Conservation (phyloP, 768 basidiomycete genomes). For the Tubosaeta brunneosetosa region DNA sequence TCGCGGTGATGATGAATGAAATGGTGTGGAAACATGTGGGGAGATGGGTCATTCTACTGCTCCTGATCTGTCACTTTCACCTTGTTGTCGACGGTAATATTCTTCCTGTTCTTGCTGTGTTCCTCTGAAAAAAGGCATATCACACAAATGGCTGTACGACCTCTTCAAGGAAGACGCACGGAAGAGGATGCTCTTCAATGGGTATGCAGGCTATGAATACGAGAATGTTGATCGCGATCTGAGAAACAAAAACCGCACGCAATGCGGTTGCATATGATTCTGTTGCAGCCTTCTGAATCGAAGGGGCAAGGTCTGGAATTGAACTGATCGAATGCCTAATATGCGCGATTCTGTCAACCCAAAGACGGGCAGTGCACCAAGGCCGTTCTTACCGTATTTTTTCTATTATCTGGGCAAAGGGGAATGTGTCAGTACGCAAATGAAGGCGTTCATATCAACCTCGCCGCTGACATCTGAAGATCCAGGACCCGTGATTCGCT, state of each 20-base stretch:
- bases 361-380: constrained; percentile 13
- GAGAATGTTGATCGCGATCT: constrained; percentile 61
- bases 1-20: constrained; percentile 11
- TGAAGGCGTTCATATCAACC: constrained; percentile 23
- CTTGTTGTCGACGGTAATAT: constrained; percentile 43
- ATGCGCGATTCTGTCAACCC: constrained; percentile 9
- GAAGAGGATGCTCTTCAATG: constrained; percentile 69
- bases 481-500: constrained; percentile 71
- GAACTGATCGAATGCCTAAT: constrained; percentile 65
- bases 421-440: constrained; percentile 15
- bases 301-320: constrained; percentile 60
- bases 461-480: constrained; percentile 58
- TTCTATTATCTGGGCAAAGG: constrained; percentile 58
- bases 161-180: constrained; percentile 26
- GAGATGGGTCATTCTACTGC: constrained; percentile 12
- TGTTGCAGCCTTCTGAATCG: constrained; percentile 55
- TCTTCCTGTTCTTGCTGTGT: constrained; percentile 60
- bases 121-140: constrained; percentile 39
- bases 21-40: constrained; percentile 9
- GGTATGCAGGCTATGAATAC: constrained; percentile 66
- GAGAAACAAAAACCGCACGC: constrained; percentile 78
- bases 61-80: constrained; percentile 13
- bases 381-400: constrained; percentile 49
- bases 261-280: constrained; percentile 77
- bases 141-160: constrained; percentile 16